phyloP scores from a whole-genome alignment of 441 rosid species.

The Pelargonium citronellum region DNA sequence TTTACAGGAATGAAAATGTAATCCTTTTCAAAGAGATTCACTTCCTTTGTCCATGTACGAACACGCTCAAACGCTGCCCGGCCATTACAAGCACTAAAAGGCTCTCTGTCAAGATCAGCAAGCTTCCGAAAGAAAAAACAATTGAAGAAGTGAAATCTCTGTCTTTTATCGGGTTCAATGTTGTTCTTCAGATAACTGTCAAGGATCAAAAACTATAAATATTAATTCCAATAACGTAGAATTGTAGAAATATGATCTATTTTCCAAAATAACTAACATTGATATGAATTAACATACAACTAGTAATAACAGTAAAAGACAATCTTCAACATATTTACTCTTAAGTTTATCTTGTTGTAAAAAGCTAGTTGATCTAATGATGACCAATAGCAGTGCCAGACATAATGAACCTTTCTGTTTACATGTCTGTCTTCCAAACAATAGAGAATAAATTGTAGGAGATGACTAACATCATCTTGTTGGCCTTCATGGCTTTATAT shows the following conservation, averaged over 20 bases:
- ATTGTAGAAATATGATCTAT: background rate
- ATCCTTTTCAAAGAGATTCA: conserved; percentile 73
- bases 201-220: conserved; percentile 16
- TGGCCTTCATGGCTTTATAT: background rate
- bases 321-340: background rate
- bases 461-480: background rate
- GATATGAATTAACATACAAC: background rate
- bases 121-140: conserved; percentile 90
- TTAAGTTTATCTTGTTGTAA: background rate
- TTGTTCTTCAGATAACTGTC: conserved; percentile 61
- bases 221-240: conserved; percentile 11
- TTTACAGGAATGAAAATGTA: conserved; percentile 86
- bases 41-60: conserved; percentile 84
- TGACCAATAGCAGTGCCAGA: background rate
- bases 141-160: conserved; percentile 75
- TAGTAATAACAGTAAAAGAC: background rate
- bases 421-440: background rate
- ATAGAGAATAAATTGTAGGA: background rate
- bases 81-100: conserved; percentile 49
- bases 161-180: conserved; percentile 45
- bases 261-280: background rate
- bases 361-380: background rate
- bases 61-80: conserved; percentile 73
- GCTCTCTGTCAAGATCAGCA: conserved; percentile 70
- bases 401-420: background rate